Conservation (phyloP, 345 rosid genomes). For the Chamaenerion angustifolium region DNA sequence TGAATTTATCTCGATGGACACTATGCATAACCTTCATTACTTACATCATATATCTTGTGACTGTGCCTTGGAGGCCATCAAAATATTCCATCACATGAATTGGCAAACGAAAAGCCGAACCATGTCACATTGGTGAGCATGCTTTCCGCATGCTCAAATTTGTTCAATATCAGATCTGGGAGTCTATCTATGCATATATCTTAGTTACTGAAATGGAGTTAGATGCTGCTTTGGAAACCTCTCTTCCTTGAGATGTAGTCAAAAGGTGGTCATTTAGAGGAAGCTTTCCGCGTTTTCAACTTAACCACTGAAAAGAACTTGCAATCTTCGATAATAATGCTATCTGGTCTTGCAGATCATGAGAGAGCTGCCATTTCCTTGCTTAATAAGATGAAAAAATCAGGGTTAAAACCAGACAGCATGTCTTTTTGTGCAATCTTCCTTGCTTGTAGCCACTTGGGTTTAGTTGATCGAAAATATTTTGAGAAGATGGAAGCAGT, state of each 20-base stretch:
- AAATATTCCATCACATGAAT: constrained; percentile 13
- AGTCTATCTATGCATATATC: constrained; percentile 20
- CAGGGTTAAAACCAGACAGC: constrained; percentile 15
- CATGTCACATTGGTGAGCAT: constrained; percentile 19
- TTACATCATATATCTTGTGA: constrained; percentile 8
- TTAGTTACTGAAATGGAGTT: constrained; percentile 12
- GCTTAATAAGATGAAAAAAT: constrained; percentile 10
- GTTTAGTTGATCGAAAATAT: constrained; percentile 12
- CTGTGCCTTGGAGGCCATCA: constrained; percentile 20
- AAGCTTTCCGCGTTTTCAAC: constrained; percentile 21
- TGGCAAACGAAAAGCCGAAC: constrained; percentile 12
- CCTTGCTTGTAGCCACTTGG: constrained; percentile 21
- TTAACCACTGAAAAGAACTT: constrained; percentile 22
- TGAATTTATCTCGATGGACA: no score
- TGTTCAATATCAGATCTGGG: constrained; percentile 11
- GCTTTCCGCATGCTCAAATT: constrained; percentile 22
- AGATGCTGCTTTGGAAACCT: constrained; percentile 31
- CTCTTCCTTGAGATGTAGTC: constrained; percentile 44
- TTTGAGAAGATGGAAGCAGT: constrained; percentile 9
- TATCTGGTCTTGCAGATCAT: constrained; percentile 25
- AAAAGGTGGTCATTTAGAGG: constrained; percentile 24
- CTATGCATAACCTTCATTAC: no score
- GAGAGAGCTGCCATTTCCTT: constrained; percentile 11
- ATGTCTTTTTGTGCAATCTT: constrained; percentile 13
- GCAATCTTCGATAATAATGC: constrained; percentile 34